A percentile compares a stretch with the other conserved stretches of the same genome.
Evolutionary conservation across 345 rosid species (phyloP).

Genomic region (Eucalyptus fibrosa): DNA sequence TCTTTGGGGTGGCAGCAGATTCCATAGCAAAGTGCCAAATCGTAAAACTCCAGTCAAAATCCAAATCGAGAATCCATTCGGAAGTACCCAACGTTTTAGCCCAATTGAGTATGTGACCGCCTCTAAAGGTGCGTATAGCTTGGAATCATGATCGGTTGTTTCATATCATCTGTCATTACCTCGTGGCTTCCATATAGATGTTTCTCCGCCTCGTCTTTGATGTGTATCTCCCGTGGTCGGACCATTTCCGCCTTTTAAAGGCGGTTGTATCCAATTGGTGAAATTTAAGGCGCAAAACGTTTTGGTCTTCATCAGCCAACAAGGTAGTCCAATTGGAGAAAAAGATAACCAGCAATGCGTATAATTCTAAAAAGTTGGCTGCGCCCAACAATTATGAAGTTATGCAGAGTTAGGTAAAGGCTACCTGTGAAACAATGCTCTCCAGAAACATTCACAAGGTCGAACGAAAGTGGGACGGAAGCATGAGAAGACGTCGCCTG

Average conservation of each 20-base stretch:
- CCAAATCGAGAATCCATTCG: background rate
- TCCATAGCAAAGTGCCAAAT: background rate
- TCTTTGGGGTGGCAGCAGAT: background rate
- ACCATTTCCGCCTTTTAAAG: background rate
- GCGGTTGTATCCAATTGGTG: background rate
- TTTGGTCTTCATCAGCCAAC: background rate
- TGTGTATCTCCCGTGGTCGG: background rate
- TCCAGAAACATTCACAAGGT: no score
- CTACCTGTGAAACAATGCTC: no score
- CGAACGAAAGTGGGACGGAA: no score
- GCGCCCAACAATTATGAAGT: no score
- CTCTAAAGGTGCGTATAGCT: background rate
- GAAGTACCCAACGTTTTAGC: background rate
- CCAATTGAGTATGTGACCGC: fast-evolving
- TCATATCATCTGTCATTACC: background rate
- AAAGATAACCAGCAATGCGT: background rate
- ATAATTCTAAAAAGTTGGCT: background rate
- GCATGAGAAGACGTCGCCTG: no score
- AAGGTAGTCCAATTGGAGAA: background rate
- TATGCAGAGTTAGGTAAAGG: no score
- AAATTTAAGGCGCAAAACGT: background rate
- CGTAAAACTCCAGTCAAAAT: background rate
- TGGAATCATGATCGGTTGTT: background rate
- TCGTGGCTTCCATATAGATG: background rate
- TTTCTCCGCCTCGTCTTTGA: background rate